These are phyloP conservation scores for Teratosphaeria gauchensis DNA, from an alignment of 2,329 filamentous ascomycete genomes.

Conservation along the genomic window DNA sequence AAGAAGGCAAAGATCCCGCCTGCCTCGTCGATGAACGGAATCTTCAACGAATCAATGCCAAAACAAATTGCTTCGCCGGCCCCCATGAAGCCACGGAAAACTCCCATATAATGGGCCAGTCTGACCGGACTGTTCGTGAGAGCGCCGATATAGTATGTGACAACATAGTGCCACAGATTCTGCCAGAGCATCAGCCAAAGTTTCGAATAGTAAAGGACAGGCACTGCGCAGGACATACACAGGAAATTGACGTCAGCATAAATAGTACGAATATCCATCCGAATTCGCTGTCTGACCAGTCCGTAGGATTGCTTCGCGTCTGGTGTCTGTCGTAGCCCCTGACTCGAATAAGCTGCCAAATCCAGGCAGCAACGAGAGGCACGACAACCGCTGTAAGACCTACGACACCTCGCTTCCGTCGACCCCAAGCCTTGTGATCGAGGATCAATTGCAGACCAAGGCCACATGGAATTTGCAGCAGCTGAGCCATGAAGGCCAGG, in stretches of 20 bases:
- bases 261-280: slow-evolving; percentile 11
- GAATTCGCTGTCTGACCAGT: slow-evolving; percentile 19
- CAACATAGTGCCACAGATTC: slow-evolving; percentile 23
- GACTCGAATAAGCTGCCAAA: slow-evolving; percentile 22
- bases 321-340: slow-evolving; percentile 15
- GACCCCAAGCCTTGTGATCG: slow-evolving; percentile 4
- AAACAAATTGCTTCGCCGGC: slow-evolving; percentile 24
- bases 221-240: background rate
- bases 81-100: slow-evolving; percentile 20
- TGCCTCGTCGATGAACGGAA: slow-evolving; percentile 18
- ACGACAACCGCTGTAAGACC: slow-evolving; percentile 16
- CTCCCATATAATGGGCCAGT: slow-evolving; percentile 11
- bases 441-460: slow-evolving; percentile 13
- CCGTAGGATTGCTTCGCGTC: slow-evolving; percentile 10
- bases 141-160: slow-evolving; percentile 22
- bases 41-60: slow-evolving; percentile 17
- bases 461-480: slow-evolving; percentile 24
- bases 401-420: slow-evolving; percentile 9
- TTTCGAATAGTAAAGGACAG: background rate
- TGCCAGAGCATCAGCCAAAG: background rate
- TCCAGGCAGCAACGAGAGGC: slow-evolving; percentile 20
- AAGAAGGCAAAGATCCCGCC: slow-evolving; percentile 17
- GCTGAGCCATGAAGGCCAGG: slow-evolving; percentile 23
- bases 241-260: slow-evolving; percentile 12
- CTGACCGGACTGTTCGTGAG: slow-evolving; percentile 18